phyloP scores from a whole-genome alignment of 441 rosid species.

The Jatropha podagrica region DNA sequence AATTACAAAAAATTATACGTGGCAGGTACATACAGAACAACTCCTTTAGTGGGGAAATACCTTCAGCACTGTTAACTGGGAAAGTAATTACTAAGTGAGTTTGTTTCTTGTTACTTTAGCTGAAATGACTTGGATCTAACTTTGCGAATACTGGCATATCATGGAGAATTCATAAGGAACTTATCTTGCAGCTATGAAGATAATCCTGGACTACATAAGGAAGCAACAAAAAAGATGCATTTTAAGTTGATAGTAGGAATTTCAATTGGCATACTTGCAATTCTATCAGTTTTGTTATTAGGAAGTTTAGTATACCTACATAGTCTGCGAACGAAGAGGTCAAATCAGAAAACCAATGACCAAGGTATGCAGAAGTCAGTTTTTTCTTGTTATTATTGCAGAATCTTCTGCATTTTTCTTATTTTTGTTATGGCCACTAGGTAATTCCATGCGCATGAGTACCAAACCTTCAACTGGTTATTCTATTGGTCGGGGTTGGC shows the following conservation, averaged over 20 bases:
- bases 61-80: conserved; percentile 49
- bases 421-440: conserved; percentile 36
- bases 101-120: conserved; percentile 12
- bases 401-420: conserved; percentile 16
- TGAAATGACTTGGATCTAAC: too few relatives aligned
- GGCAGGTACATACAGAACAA: conserved; percentile 83
- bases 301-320: conserved; percentile 51
- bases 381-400: conserved; percentile 7
- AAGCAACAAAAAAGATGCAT: conserved; percentile 39
- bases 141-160: not conserved
- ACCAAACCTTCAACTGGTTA: conserved; percentile 48
- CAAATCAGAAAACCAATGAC: conserved; percentile 33
- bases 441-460: conserved; percentile 43
- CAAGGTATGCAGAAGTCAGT: conserved; percentile 45
- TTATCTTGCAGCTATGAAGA: conserved; percentile 52
- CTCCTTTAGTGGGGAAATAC: conserved; percentile 73
- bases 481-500: conserved; percentile 61
- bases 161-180: conserved; percentile 4
- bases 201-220: conserved; percentile 62
- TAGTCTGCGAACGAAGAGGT: conserved; percentile 33
- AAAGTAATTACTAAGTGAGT: conserved; percentile 73
- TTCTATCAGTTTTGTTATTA: conserved; percentile 47
- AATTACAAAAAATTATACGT: conserved; percentile 10
- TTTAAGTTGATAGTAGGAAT: conserved; percentile 55
- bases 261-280: conserved; percentile 49